A percentile compares a stretch with the other conserved stretches of the same genome.
Conservation (phyloP, 768 basidiomycete species). For the Termitomyces sp. region DNA sequence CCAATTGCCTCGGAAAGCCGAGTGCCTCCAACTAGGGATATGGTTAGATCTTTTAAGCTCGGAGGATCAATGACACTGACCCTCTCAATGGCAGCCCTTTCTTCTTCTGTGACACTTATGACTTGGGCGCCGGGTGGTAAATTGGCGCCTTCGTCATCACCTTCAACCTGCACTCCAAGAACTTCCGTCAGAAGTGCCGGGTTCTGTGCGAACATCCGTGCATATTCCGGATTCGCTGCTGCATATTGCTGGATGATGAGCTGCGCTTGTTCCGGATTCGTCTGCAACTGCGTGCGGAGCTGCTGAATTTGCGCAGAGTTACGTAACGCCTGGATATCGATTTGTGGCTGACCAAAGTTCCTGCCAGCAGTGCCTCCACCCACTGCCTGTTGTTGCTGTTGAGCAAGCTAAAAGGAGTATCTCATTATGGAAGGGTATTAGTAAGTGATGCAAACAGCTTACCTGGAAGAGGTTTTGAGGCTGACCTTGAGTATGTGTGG, state of each 20-base stretch:
- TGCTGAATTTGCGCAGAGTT: conserved; percentile 64
- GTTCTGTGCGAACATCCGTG: conserved; percentile 59
- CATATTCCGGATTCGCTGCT: conserved; percentile 66
- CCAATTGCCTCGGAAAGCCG: conserved; percentile 79
- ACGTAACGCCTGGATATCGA: conserved; percentile 49
- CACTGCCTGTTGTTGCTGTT: conserved; percentile 58
- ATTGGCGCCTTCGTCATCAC: conserved; percentile 34
- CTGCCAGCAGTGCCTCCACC: conserved; percentile 29
- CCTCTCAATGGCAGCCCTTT: conserved; percentile 82
- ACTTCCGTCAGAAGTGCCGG: conserved; percentile 65
- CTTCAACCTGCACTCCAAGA: conserved; percentile 44
- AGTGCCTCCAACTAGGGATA: conserved; percentile 67
- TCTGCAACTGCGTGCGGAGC: conserved; percentile 61
- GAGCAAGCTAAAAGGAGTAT: conserved; percentile 48
- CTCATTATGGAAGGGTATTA: background rate
- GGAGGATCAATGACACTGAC: conserved; percentile 40
- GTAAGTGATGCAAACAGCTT: conserved; percentile 12
- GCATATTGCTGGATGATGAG: conserved; percentile 81
- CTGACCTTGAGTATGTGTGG: conserved; percentile 28
- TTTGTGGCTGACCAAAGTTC: conserved; percentile 19
- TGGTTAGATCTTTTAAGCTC: background rate
- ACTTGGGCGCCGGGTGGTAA: conserved; percentile 51
- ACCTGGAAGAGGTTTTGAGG: conserved; percentile 90
- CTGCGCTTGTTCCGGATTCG: conserved; percentile 78
- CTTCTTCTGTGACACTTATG: conserved; percentile 79